Conservation (phyloP, 371 early-diverging fungal species). For the Mortierella sp. region DNA sequence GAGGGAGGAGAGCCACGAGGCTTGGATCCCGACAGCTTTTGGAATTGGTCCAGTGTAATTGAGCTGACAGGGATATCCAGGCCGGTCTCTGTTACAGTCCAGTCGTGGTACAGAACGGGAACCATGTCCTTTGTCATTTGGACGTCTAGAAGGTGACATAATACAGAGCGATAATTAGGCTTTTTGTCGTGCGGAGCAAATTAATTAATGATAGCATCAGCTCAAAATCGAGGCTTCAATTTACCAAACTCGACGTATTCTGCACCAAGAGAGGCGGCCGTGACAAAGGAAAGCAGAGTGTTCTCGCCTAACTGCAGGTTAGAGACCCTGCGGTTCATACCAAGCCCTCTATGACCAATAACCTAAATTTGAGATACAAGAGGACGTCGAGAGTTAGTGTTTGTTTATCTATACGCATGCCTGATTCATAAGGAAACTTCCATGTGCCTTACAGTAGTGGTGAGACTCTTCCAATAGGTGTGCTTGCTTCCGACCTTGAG, state of each 20-base stretch:
- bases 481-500: slow-evolving; percentile 69
- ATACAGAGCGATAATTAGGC: background rate
- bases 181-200: background rate
- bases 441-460: slow-evolving; percentile 63
- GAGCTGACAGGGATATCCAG: slow-evolving; percentile 82
- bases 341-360: slow-evolving; percentile 97
- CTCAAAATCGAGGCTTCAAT: background rate
- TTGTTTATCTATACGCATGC: background rate
- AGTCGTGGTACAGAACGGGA: slow-evolving; percentile 97
- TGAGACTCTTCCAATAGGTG: slow-evolving; percentile 75
- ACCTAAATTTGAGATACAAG: slow-evolving; percentile 56
- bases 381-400: background rate
- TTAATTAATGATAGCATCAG: background rate
- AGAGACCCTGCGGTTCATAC: slow-evolving; percentile 81
- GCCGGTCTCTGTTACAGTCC: slow-evolving; percentile 91
- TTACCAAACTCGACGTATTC: slow-evolving; percentile 95
- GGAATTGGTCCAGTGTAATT: slow-evolving; percentile 83
- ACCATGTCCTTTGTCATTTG: slow-evolving; percentile 94
- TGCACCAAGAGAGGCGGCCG: slow-evolving; percentile 90
- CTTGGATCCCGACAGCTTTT: slow-evolving; percentile 58
- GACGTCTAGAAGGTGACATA: slow-evolving; percentile 74
- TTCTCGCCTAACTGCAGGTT: slow-evolving; percentile 93
- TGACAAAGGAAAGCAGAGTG: slow-evolving; percentile 91
- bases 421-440: background rate
- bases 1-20: slow-evolving; percentile 21